phyloP scores from a whole-genome alignment of 2,329 filamentous ascomycete species.

The Penicillium sp. region DNA sequence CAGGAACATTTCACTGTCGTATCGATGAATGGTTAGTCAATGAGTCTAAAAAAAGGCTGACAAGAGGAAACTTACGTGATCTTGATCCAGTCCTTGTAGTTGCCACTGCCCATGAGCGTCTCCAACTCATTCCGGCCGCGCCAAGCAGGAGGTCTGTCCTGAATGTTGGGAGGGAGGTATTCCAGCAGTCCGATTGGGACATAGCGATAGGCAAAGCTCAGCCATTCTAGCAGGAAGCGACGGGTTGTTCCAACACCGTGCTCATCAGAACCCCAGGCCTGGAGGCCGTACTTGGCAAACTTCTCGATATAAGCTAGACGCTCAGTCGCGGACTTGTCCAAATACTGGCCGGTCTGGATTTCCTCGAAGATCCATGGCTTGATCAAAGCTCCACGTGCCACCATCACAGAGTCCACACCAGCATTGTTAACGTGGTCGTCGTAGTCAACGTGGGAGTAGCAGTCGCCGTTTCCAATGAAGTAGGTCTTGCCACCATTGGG shows the following conservation, averaged over 20 bases:
- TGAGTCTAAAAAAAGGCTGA: neutral
- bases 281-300: conserved; percentile 84
- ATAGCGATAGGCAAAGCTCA: conserved; percentile 91
- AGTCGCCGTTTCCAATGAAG: conserved; percentile 96
- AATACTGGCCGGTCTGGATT: conserved; percentile 84
- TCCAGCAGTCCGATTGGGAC: conserved; percentile 86
- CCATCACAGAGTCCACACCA: conserved; percentile 90
- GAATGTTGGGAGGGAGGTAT: conserved; percentile 79
- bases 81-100: conserved; percentile 98
- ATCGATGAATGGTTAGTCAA: conserved; percentile 7
- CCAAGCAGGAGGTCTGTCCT: conserved; percentile 84
- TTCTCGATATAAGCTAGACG: conserved; percentile 82
- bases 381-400: conserved; percentile 90
- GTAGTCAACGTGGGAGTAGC: conserved; percentile 90
- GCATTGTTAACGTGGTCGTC: conserved; percentile 71
- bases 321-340: conserved; percentile 90
- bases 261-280: conserved; percentile 95
- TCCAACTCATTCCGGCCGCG: conserved; percentile 85
- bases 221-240: conserved; percentile 89
- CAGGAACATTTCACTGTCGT: conserved; percentile 86
- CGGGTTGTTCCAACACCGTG: conserved; percentile 86
- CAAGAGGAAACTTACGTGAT: conserved; percentile 67
- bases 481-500: conserved; percentile 71
- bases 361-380: conserved; percentile 99
- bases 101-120: conserved; percentile 83